Evolutionary conservation across 805 yeast genomes (phyloP).

Genomic region (Metschnikowia colocasiae): DNA sequence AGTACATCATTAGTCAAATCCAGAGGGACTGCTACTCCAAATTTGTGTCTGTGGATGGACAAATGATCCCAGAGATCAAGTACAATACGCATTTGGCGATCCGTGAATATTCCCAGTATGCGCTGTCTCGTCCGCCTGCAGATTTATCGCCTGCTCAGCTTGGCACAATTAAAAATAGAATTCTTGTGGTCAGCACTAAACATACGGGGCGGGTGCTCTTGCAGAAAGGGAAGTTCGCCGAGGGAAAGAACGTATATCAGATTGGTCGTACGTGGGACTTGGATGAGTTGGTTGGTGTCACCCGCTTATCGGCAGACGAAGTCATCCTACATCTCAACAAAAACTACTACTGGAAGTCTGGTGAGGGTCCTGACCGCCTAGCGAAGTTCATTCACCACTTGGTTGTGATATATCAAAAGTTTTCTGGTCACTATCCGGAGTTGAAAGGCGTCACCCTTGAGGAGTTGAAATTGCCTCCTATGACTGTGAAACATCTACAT

Average conservation of each 20-base stretch:
- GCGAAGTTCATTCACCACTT: constrained; percentile 33
- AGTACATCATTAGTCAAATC: constrained; percentile 29
- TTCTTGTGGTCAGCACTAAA: constrained; percentile 59
- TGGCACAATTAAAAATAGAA: constrained; percentile 51
- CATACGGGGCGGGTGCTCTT: constrained; percentile 64
- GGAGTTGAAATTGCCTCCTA: constrained; percentile 33
- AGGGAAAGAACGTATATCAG: constrained; percentile 65
- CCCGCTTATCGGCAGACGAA: constrained; percentile 54
- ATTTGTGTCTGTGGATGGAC: constrained; percentile 13
- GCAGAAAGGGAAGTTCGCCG: constrained; percentile 82
- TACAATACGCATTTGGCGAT: constrained; percentile 76
- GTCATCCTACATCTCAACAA: constrained; percentile 63
- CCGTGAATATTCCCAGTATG: constrained; percentile 69
- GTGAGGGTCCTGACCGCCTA: constrained; percentile 36
- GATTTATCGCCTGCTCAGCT: constrained; percentile 36
- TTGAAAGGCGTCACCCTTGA: constrained; percentile 31
- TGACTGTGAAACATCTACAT: constrained; percentile 1
- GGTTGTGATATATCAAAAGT: constrained; percentile 30
- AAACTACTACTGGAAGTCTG: constrained; percentile 69
- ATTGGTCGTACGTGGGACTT: constrained; percentile 92
- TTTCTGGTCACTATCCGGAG: constrained; percentile 37
- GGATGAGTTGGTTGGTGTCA: constrained; percentile 59
- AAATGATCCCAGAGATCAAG: constrained; percentile 24
- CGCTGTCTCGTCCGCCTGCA: constrained; percentile 66
- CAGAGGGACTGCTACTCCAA: constrained; percentile 39